Base-by-base conservation (phyloP, 441 rosid genomes). In the Arabidopsis lyrata region DNA sequence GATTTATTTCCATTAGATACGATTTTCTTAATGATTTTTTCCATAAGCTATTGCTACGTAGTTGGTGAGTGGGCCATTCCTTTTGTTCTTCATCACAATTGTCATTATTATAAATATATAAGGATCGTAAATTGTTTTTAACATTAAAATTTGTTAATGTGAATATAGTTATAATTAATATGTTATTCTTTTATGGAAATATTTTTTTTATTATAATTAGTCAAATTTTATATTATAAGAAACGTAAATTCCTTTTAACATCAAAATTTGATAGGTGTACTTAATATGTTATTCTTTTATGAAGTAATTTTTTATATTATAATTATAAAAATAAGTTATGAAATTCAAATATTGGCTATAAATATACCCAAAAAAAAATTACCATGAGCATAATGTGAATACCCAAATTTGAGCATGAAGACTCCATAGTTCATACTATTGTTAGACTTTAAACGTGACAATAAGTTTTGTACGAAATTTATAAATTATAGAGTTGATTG, bases 41-140 rank as follows among this genome's bases (percentile, higher is more conserved):
- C 31, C 34, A 32, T 60, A 42, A 31, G 8, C 22, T n/a, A 53
- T 3, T 63, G 56, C 63, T 31, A 5, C 7, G 65, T 45, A 35
- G 77, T 73, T 45, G 77, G 71, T 73, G 50, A 18, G 71, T 64
- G 71, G 71, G 77, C 50, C 77, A 29, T 4, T 29, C 4, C 31
- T 4, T 4, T 5, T 1, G 4, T 5, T 29, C 10, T 47, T 47
- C 20, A 2, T n/a, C 18, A 49, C 54, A 31, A 15, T 15, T 59
- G 35, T 60, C 35, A 57, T n/a, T 44, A 12, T 31, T 7, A 29
- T 31, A 16, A 20, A 16, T 6, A 6, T 27, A 42, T 50, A 14
- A 31, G 15, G n/a, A 16, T 14, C 0, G 1, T 44, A 44, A 2
- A 62, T 15, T 18, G 20, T 18, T 18, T 18, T 18, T 18, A 18